These are phyloP conservation scores for Fusarium robinianum DNA, from an alignment of 2,329 filamentous ascomycete species.

Conservation along the genomic window DNA sequence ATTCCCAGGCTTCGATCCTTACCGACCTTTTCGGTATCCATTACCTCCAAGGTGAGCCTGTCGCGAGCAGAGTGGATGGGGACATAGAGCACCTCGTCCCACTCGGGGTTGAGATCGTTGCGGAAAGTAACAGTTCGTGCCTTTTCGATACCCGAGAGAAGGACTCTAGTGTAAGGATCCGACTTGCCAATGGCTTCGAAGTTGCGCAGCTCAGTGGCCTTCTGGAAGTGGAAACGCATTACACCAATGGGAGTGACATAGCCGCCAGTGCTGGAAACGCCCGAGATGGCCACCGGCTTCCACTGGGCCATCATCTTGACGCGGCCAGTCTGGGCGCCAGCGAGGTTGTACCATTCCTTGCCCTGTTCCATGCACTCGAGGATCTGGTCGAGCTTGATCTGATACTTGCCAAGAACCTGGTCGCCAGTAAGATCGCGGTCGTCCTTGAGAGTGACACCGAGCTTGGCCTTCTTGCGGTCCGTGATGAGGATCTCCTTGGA, in stretches of 20 bases:
- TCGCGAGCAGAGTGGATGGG: slow-evolving; percentile 86
- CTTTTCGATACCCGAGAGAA: slow-evolving; percentile 89
- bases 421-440: slow-evolving; percentile 85
- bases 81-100: slow-evolving; percentile 94
- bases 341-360: slow-evolving; percentile 93
- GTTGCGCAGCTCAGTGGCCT: slow-evolving; percentile 82
- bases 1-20: slow-evolving; percentile 88
- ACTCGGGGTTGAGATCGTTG: slow-evolving; percentile 93
- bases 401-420: slow-evolving; percentile 85
- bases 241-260: slow-evolving; percentile 95
- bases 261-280: slow-evolving; percentile 78
- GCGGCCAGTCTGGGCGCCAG: slow-evolving; percentile 78
- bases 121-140: slow-evolving; percentile 92
- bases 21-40: slow-evolving; percentile 93
- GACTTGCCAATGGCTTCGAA: slow-evolving; percentile 96
- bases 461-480: slow-evolving; percentile 84
- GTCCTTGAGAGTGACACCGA: slow-evolving; percentile 93
- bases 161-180: slow-evolving; percentile 87
- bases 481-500: slow-evolving; percentile 95
- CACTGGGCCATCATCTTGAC: slow-evolving; percentile 91
- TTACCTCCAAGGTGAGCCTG: slow-evolving; percentile 85
- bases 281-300: slow-evolving; percentile 90
- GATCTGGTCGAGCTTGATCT: slow-evolving; percentile 95
- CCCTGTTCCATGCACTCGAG: slow-evolving; percentile 88
- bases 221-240: slow-evolving; percentile 90